Conservation (phyloP, 345 rosid species). For the Physaria fendleri region DNA sequence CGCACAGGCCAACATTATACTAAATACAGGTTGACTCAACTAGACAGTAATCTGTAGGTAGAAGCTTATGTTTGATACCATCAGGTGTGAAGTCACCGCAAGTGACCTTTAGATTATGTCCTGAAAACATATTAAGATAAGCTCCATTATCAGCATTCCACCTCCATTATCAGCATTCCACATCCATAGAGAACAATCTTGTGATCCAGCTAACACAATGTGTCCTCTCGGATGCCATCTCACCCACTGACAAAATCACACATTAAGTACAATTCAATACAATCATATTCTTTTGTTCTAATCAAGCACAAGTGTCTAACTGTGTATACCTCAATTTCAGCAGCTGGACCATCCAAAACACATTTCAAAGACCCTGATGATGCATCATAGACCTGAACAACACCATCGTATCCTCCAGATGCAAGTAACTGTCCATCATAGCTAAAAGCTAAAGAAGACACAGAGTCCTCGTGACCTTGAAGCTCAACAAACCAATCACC, state of each 20-base stretch:
- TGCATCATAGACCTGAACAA: constrained; percentile 67
- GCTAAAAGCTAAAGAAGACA: constrained; percentile 69
- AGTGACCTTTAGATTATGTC: constrained; percentile 66
- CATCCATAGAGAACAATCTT: constrained; percentile 73
- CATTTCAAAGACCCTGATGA: constrained; percentile 51
- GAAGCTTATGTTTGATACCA: constrained; percentile 40
- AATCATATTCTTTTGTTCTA: neutral
- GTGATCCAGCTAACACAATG: constrained; percentile 79
- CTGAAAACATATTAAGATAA: constrained; percentile 63
- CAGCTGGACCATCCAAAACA: constrained; percentile 63
- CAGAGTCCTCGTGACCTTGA: constrained; percentile 74
- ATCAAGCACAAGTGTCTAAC: neutral
- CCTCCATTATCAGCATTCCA: too few species aligned
- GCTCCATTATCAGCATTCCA: constrained; percentile 89
- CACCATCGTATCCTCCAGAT: constrained; percentile 74
- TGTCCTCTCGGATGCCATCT: constrained; percentile 95
- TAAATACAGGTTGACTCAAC: neutral
- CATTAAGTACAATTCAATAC: neutral
- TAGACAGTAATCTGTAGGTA: neutral
- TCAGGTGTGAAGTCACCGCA: constrained; percentile 97
- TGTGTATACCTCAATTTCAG: constrained; percentile 67
- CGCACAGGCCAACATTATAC: too few species aligned
- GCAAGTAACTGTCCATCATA: constrained; percentile 72
- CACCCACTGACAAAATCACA: constrained; percentile 63
- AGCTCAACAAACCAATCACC: constrained; percentile 90